Percentiles rank a stretch among this genome's conserved stretches.
Conservation (phyloP, 768 basidiomycete species). For the Hemileccinum rubropunctum region DNA sequence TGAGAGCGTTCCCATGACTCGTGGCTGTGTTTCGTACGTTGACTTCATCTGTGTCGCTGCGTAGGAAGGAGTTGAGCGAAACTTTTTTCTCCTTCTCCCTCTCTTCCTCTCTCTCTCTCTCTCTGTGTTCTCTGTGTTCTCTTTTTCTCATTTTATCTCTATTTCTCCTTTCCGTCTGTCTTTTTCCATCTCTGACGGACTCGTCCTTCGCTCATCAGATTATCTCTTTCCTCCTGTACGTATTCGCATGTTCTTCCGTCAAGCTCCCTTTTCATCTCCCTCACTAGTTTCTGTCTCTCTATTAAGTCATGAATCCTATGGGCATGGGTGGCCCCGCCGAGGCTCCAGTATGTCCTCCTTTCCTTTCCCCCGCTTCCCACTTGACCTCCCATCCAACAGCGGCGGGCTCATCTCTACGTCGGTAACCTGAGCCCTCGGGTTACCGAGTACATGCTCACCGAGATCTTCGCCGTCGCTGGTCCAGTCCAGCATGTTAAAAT, state of each 20-base stretch:
- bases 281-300: slow-evolving; percentile 31
- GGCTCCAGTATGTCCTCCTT: slow-evolving; percentile 60
- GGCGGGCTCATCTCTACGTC: slow-evolving; percentile 97
- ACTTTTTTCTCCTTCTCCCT: slow-evolving; percentile 7
- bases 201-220: slow-evolving; percentile 38
- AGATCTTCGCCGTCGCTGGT: slow-evolving; percentile 95
- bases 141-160: slow-evolving; percentile 32
- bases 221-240: slow-evolving; percentile 38
- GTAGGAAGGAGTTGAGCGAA: slow-evolving; percentile 21
- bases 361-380: not conserved
- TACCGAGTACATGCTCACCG: slow-evolving; percentile 98
- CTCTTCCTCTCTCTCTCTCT: slow-evolving; percentile 10
- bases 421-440: slow-evolving; percentile 97
- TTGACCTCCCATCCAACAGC: slow-evolving; percentile 39
- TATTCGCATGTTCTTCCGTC: slow-evolving; percentile 11
- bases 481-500: slow-evolving; percentile 99
- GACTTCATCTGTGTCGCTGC: slow-evolving; percentile 24
- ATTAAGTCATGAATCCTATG: slow-evolving; percentile 72
- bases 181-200: slow-evolving; percentile 34
- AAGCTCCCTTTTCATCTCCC: slow-evolving; percentile 6
- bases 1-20: slow-evolving; percentile 19
- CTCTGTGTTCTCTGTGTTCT: slow-evolving; percentile 26
- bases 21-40: slow-evolving; percentile 25
- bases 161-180: slow-evolving; percentile 35
- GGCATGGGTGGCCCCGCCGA: slow-evolving; percentile 68